Conservation (phyloP, 345 rosid species). For the Boechera divaricarpa region DNA sequence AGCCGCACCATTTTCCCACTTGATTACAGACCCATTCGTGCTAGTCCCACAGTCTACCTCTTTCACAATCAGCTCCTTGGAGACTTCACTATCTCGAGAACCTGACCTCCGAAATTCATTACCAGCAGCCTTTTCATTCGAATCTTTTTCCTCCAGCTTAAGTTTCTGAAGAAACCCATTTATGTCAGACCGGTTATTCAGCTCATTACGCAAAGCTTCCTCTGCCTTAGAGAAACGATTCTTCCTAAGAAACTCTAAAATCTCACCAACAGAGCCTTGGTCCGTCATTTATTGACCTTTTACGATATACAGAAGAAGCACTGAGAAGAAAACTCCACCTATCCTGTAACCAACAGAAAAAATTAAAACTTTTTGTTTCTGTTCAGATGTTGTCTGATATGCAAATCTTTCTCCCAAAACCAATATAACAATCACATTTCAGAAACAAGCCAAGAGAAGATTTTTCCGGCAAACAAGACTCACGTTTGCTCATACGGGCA, state of each 20-base stretch:
- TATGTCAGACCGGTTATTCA: constrained; percentile 66
- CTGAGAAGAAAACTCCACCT: constrained; percentile 37
- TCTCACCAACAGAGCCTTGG: constrained; percentile 66
- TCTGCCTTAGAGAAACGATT: constrained; percentile 89
- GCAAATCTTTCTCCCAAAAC: constrained; percentile 6
- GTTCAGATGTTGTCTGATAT: constrained; percentile 24
- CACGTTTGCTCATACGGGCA: constrained; percentile 38
- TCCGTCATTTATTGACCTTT: constrained; percentile 65
- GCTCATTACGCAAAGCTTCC: constrained; percentile 93
- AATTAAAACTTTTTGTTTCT: not conserved
- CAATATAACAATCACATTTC: constrained; percentile 33
- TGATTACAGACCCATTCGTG: constrained; percentile 66
- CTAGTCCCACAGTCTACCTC: constrained; percentile 83
- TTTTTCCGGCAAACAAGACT: constrained; percentile 26
- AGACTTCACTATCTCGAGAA: constrained; percentile 58
- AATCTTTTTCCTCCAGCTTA: constrained; percentile 59
- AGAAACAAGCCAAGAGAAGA: constrained; percentile 21
- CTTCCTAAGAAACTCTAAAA: constrained; percentile 77
- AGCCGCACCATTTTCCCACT: constrained; percentile 56
- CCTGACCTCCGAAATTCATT: constrained; percentile 47
- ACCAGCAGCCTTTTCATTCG: constrained; percentile 41
- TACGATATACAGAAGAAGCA: constrained; percentile 35
- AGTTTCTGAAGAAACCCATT: constrained; percentile 76
- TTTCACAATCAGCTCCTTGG: constrained; percentile 86
- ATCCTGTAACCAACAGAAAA: constrained; percentile 50